Conservation (phyloP, 257 asterid species). For the Ligustrum vulgare region DNA sequence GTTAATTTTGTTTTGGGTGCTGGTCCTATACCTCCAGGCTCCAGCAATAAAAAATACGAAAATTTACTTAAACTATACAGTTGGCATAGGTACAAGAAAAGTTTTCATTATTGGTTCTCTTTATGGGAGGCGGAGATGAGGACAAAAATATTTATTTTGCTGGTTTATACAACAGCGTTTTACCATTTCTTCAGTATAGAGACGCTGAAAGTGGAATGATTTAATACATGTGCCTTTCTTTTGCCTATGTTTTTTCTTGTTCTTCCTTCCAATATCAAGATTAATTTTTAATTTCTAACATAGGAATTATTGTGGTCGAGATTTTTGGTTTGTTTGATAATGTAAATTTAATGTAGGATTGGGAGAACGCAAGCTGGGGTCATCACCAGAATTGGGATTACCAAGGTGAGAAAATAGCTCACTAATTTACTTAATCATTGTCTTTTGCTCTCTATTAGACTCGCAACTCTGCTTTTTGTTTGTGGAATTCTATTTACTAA, state of each 20-base stretch:
- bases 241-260: neutral
- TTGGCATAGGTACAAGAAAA: neutral
- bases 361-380: slow-evolving; percentile 75
- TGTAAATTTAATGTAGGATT: slow-evolving; percentile 50
- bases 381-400: slow-evolving; percentile 79
- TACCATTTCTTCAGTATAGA: neutral
- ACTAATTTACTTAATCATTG: slow-evolving; percentile 13
- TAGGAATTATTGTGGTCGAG: slow-evolving; percentile 9
- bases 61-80: neutral
- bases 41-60: neutral
- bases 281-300: neutral
- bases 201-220: neutral
- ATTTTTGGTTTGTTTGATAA: slow-evolving; percentile 16
- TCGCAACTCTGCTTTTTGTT: slow-evolving; percentile 4
- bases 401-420: slow-evolving; percentile 56
- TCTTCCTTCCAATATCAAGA: neutral
- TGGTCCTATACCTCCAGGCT: neutral
- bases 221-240: neutral
- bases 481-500: slow-evolving; percentile 1
- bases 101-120: neutral
- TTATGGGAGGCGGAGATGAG: neutral
- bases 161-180: neutral
- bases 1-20: neutral
- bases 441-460: slow-evolving; percentile 10
- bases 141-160: neutral